Percentiles rank a stretch among this genome's conserved stretches.
phyloP scores from a whole-genome alignment of 768 basidiomycete genomes.

The Saitozyma sp. region DNA sequence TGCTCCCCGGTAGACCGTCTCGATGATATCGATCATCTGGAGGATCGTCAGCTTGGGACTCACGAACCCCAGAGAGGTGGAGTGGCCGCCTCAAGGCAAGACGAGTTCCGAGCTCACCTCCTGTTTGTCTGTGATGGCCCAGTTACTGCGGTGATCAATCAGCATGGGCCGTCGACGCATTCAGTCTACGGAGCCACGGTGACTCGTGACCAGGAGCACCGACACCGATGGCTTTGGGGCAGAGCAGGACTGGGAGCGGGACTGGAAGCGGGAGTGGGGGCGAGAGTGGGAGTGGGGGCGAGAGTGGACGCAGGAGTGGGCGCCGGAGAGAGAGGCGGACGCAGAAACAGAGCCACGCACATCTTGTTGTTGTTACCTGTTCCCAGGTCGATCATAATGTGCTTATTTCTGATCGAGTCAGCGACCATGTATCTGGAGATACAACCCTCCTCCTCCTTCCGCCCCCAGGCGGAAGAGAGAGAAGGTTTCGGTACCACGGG shows the following conservation, averaged over 20 bases:
- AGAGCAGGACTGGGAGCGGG: not conserved
- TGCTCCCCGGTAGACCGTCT: conserved; percentile 96
- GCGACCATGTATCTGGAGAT: conserved; percentile 2
- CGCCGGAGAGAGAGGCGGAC: no score
- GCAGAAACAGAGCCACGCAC: conserved; percentile 57
- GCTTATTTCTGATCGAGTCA: conserved; percentile 72
- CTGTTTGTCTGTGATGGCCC: conserved; percentile 98
- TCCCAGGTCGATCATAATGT: conserved; percentile 99
- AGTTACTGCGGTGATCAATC: conserved; percentile 65
- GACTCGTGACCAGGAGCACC: not conserved
- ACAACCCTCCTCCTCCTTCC: not conserved
- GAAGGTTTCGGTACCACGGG: no score
- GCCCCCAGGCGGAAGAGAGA: no score
- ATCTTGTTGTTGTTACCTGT: conserved; percentile 99
- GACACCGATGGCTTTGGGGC: not conserved
- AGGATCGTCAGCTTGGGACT: not conserved
- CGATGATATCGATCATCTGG: conserved; percentile 94
- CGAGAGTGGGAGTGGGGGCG: not conserved
- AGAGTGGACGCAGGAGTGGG: not conserved
- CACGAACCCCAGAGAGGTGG: not conserved
- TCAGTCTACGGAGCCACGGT: not conserved
- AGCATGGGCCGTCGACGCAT: not conserved
- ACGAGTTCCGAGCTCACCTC: conserved; percentile 61
- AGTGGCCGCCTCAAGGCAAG: no score
- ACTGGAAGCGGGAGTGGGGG: not conserved